Conservation (phyloP, 768 basidiomycete genomes). For the Termitomyces sp. region DNA sequence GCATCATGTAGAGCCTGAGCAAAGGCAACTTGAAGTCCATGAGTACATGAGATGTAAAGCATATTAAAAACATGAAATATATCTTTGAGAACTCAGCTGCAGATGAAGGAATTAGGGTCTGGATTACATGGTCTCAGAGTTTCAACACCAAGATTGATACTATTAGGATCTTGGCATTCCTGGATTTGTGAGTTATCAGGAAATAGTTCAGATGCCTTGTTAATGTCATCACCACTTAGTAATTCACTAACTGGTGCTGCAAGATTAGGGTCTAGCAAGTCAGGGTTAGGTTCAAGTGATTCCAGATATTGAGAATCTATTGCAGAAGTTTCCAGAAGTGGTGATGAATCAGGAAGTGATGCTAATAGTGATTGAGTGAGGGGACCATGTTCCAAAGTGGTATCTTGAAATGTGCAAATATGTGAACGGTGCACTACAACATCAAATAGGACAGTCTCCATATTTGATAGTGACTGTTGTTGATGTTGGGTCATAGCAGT, state of each 20-base stretch:
- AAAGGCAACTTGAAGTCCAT: conserved; percentile 23
- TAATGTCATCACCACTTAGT: background rate
- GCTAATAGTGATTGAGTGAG: background rate
- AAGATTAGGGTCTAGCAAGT: no score
- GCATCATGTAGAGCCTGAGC: conserved; percentile 19
- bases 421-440: background rate
- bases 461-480: background rate
- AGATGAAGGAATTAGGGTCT: background rate
- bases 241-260: background rate
- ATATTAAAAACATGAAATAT: conserved; percentile 27
- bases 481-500: background rate
- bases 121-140: background rate
- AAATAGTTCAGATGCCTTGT: background rate
- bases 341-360: no score
- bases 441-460: background rate
- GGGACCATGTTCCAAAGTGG: background rate
- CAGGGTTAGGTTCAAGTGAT: no score
- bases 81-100: conserved; percentile 26
- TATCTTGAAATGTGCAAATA: background rate
- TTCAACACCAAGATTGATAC: background rate
- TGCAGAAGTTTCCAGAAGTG: no score
- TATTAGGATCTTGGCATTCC: conserved; percentile 18
- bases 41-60: conserved; percentile 23
- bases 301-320: background rate
- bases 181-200: conserved; percentile 18